Base-by-base conservation (phyloP, 768 basidiomycete species). In the Cystobasidium onofrii region DNA sequence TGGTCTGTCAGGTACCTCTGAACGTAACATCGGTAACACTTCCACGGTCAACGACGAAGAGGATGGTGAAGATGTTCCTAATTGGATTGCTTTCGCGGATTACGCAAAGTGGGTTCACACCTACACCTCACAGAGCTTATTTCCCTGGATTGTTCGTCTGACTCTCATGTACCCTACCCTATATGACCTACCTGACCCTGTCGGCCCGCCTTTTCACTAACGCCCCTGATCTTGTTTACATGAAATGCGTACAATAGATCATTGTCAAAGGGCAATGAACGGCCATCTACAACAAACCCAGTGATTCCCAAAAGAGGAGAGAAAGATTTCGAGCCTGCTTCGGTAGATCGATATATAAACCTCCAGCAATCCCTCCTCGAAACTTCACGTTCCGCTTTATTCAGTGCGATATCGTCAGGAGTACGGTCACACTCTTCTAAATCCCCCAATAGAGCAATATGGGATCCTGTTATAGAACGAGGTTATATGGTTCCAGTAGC, bases 221-320 rank as follows among this genome's bases (percentile, higher is more conserved):
- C n/a, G n/a, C n/a, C n/a, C n/a, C n/a, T n/a, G n/a, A n/a, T n/a
- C n/a, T n/a, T n/a, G n/a, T n/a, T n/a, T n/a, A n/a, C n/a, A n/a
- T n/a, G 13, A 50, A 7, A 64, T 44, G 33, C 31, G 13, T 18
- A 55, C 27, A 55, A 9, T 23, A 55, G 62, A 12, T 44, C 70
- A 7, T 12, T 20, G 31, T 20, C 39, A 73, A 55, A 73, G 73
- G 41, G 36, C 29, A 36, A 71, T 61, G 23, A 73, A 6, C 25
- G 50, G 25, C 20, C 29, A n/a, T 44, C 34, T 4, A 50, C 34
- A 39, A 46, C 31, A 18, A 78, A 81, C 3, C 90, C 89, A 1
- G 84, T 90, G 6, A 94, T 99, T 64, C 96, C 96, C 6, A 94
- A 91, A 81, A 87, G 96, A 31, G 96, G 96, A 1, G 96, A 98